These are phyloP conservation scores for Alternaria solani DNA, from an alignment of 2,329 filamentous ascomycete genomes.

Conservation along the genomic window DNA sequence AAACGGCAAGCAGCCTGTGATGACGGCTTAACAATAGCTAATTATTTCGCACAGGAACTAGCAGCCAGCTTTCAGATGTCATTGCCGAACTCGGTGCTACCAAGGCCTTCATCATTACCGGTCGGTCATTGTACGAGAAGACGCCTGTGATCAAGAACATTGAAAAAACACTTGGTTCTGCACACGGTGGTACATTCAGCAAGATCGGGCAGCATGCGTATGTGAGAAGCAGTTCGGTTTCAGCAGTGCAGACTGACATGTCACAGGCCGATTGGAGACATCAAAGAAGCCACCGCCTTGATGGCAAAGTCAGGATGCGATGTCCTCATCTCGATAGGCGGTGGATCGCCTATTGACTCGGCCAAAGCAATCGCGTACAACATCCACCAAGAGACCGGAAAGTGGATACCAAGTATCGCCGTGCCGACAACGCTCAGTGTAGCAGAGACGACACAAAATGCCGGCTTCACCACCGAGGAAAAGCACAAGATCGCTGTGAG, in stretches of 20 bases:
- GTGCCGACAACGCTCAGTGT: constrained; percentile 56
- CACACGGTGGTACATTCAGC: constrained; percentile 63
- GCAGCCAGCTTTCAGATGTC: constrained; percentile 42
- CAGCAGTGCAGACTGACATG: constrained; percentile 14
- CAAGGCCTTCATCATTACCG: constrained; percentile 66
- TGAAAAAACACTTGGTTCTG: constrained; percentile 57
- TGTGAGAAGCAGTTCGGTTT: constrained; percentile 28
- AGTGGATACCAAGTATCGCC: constrained; percentile 50
- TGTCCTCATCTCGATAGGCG: constrained; percentile 49
- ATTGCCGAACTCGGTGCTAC: constrained; percentile 48
- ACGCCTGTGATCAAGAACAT: constrained; percentile 63
- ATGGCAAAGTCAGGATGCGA: constrained; percentile 50
- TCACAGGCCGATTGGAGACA: constrained; percentile 45
- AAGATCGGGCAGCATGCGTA: constrained; percentile 65
- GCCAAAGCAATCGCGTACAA: constrained; percentile 52
- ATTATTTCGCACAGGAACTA: constrained; percentile 37
- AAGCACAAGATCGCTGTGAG: constrained; percentile 61
- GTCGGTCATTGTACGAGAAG: constrained; percentile 62
- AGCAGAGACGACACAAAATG: constrained; percentile 62
- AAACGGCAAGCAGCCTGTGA: constrained; percentile 29
- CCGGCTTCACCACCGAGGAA: constrained; percentile 61
- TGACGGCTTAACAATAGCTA: neutral
- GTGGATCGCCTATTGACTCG: constrained; percentile 63
- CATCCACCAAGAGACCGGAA: constrained; percentile 49
- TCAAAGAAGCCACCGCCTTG: constrained; percentile 45